Base-by-base conservation (phyloP, 148 eudicot genomes). In the Oxyria digyna region DNA sequence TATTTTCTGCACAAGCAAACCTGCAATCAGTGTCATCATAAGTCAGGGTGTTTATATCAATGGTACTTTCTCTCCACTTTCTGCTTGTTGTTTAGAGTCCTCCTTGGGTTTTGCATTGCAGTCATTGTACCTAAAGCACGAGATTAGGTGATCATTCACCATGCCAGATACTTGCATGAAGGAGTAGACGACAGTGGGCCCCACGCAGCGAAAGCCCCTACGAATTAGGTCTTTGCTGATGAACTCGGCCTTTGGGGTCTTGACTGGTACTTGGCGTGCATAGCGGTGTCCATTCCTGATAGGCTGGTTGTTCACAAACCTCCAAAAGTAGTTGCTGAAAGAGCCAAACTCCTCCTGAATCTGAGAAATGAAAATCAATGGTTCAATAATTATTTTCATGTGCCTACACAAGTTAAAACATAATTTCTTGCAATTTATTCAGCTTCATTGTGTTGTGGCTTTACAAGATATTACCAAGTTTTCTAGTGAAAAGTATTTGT, bases 101-200 rank as follows among this genome's bases (percentile, higher is more conserved):
- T 70, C 45, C 64, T 70, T 38, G 17, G 66, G 67, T 14, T 59
- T 71, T 40, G 40, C 35, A n/a, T 74, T 75, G 78, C 85, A 83
- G 37, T 85, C 75, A 9, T 67, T 73, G 85, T 78, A 78, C 74
- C 90, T 69, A 68, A 76, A 88, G 79, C 95, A 88, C 0, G 85
- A 76, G 21, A 70, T 17, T 12, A 88, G 95, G 72, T 88, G 95
- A 74, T 85, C 90, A 31, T 88, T 88, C 12, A 78, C 81, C 73
- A 88, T 41, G 3, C 95, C 95, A 5, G 88, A 75, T 0, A 78
- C 90, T 84, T 88, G 90, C 87, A 88, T 84, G 74, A 88, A 88
- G 21, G 95, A 84, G 37, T 88, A 88, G 57, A 88, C 67, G 18
- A 88, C 82, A 32, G 81, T 85, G 15, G 95, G 88, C 8, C 95